Percentiles rank a stretch among this genome's conserved stretches.
Conservation (phyloP, 768 basidiomycete genomes). For the Phlebiopsis gigantea region DNA sequence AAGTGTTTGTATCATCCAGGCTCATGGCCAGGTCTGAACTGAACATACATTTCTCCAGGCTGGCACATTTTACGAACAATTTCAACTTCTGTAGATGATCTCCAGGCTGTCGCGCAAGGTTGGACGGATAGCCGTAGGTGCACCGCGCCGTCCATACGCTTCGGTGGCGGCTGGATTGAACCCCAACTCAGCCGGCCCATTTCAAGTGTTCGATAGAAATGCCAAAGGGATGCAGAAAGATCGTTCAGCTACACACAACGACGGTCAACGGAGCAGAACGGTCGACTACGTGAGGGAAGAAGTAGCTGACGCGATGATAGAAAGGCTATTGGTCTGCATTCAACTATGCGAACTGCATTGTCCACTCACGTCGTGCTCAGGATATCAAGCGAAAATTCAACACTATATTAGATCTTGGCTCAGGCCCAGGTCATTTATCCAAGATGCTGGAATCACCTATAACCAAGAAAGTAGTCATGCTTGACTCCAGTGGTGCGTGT, state of each 20-base stretch:
- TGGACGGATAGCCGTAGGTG: background rate
- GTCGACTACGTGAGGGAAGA: slow-evolving; percentile 93
- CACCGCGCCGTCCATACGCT: slow-evolving; percentile 35
- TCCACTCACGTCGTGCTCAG: slow-evolving; percentile 35
- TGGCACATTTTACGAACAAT: background rate
- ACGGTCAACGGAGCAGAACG: slow-evolving; percentile 57
- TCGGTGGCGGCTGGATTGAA: slow-evolving; percentile 42
- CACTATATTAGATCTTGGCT: slow-evolving; percentile 79
- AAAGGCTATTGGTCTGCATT: slow-evolving; percentile 70
- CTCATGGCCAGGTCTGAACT: too few relatives aligned
- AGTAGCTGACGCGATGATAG: slow-evolving; percentile 86
- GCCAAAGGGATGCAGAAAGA: slow-evolving; percentile 78
- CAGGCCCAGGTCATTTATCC: slow-evolving; percentile 89
- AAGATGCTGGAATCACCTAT: slow-evolving; percentile 69
- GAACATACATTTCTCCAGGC: too few relatives aligned
- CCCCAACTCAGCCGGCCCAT: slow-evolving; percentile 52
- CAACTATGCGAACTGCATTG: slow-evolving; percentile 1
- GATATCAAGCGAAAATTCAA: slow-evolving; percentile 86
- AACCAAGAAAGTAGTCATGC: slow-evolving; percentile 70
- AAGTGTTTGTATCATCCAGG: background rate
- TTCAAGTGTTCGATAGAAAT: slow-evolving; percentile 81
- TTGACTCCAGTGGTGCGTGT: slow-evolving; percentile 75
- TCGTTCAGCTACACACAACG: slow-evolving; percentile 54
- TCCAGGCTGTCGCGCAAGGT: background rate
- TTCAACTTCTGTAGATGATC: background rate